These are phyloP conservation scores for Poteriospumella lacustris DNA, from an alignment of 108 stramenopile species.

Conservation along the genomic window DNA sequence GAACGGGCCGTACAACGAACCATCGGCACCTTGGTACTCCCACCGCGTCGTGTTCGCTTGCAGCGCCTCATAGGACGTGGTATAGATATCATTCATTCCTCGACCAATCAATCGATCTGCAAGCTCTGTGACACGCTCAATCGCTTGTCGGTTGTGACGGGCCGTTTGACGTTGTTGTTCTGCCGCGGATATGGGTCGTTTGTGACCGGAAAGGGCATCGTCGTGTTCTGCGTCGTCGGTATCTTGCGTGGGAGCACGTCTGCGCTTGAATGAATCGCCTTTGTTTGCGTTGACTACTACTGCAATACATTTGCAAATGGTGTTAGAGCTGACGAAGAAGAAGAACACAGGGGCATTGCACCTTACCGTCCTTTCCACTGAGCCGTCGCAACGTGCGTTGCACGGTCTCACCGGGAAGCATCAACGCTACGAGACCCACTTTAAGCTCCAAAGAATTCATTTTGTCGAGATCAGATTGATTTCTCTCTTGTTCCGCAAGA, in stretches of 20 bases:
- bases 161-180: slow-evolving; percentile 20
- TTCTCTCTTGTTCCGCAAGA: neutral
- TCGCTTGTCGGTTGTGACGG: slow-evolving; percentile 12
- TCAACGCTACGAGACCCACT: slow-evolving; percentile 22
- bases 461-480: neutral
- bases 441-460: slow-evolving; percentile 15
- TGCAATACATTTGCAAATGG: no score
- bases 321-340: no score
- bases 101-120: neutral
- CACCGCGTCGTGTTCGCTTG: neutral
- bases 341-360: no score
- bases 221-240: no score
- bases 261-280: no score
- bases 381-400: slow-evolving; percentile 29
- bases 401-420: slow-evolving; percentile 42
- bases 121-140: slow-evolving; percentile 12
- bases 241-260: no score
- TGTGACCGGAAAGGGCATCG: no score
- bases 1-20: slow-evolving; percentile 42
- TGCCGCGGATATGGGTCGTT: no score
- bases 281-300: no score
- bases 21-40: slow-evolving; percentile 49
- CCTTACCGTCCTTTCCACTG: neutral
- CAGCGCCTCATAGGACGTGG: neutral
- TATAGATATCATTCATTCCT: slow-evolving; percentile 14